phyloP scores from a whole-genome alignment of 345 rosid species.

The Pugionium cornutum region DNA sequence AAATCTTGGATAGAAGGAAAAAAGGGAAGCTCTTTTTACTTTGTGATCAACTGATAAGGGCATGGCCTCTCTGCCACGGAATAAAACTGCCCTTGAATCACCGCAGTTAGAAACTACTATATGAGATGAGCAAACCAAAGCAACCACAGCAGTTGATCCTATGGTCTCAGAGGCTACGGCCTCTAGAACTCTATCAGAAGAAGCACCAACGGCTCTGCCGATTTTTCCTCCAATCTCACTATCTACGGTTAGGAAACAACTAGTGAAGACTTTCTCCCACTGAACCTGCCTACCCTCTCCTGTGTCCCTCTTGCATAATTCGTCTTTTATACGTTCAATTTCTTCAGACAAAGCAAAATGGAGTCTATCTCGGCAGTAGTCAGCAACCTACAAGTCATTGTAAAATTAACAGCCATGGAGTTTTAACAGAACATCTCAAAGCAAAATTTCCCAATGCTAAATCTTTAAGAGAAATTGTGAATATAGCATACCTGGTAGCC shows the following conservation, averaged over 20 bases:
- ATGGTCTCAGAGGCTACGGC: conserved; percentile 90
- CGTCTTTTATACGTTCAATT: conserved; percentile 51
- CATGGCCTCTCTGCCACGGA: conserved; percentile 87
- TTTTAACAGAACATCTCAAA: conserved; percentile 11
- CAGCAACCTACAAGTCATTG: conserved; percentile 65
- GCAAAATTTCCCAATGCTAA: not conserved
- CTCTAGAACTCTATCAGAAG: conserved; percentile 38
- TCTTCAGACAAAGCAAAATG: conserved; percentile 76
- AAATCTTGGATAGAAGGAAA: not conserved
- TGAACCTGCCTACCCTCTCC: conserved; percentile 67
- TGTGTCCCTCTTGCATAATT: conserved; percentile 45
- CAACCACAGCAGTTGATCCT: conserved; percentile 96
- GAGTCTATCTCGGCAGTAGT: conserved; percentile 71
- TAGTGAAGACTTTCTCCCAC: conserved; percentile 80
- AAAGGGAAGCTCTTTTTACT: conserved; percentile 45
- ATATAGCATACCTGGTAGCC: conserved; percentile 69
- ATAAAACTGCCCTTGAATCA: conserved; percentile 95
- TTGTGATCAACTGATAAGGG: conserved; percentile 94
- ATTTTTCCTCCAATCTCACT: conserved; percentile 70
- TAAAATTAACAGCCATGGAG: not conserved
- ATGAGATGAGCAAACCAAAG: conserved; percentile 79
- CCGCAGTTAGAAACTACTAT: conserved; percentile 90
- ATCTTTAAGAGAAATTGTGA: not conserved
- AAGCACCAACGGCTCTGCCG: conserved; percentile 27
- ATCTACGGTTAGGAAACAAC: conserved; percentile 77